A percentile compares a stretch with the other conserved stretches of the same genome.
Evolutionary conservation across 192 early-diverging fungal species (phyloP).

Genomic region (Podila minutissima): DNA sequence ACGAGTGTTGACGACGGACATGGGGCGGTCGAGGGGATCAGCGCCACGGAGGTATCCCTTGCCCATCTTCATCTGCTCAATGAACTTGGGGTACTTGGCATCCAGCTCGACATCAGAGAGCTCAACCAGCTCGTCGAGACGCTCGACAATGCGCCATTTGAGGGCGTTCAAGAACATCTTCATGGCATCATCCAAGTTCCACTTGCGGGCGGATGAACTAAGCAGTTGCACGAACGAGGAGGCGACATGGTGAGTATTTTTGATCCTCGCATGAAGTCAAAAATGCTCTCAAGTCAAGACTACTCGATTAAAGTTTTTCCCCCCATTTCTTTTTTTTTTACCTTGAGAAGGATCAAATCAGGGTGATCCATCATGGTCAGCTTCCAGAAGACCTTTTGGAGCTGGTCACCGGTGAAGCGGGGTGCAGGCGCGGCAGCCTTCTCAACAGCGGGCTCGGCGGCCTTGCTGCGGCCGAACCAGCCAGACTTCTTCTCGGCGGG

Average conservation of each 20-base stretch:
- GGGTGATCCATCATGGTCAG: slow-evolving; percentile 53
- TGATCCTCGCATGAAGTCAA: not conserved
- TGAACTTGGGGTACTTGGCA: slow-evolving; percentile 51
- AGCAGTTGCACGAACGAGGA: not conserved
- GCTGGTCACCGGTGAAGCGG: slow-evolving; percentile 36
- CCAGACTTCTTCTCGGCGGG: slow-evolving; percentile 40
- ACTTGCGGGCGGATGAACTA: slow-evolving; percentile 91
- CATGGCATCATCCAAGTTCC: slow-evolving; percentile 82
- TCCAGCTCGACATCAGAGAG: slow-evolving; percentile 60
- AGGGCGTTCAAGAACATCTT: slow-evolving; percentile 79
- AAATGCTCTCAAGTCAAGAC: not conserved
- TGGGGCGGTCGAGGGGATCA: slow-evolving; percentile 54
- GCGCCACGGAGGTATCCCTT: slow-evolving; percentile 64
- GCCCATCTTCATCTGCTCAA: slow-evolving; percentile 51
- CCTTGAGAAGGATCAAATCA: slow-evolving; percentile 48
- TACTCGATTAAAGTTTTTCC: not conserved
- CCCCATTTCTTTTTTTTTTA: slow-evolving; percentile 19
- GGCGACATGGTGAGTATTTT: too few species aligned
- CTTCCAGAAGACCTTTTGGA: slow-evolving; percentile 44
- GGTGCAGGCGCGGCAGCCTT: slow-evolving; percentile 25
- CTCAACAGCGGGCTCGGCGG: slow-evolving; percentile 3
- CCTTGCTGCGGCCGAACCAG: slow-evolving; percentile 45
- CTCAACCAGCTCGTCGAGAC: slow-evolving; percentile 57
- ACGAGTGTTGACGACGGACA: slow-evolving; percentile 57
- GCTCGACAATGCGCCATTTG: slow-evolving; percentile 76